These are phyloP conservation scores for Pythium rhizo-oryzae DNA, from an alignment of 352 stramenopile genomes.

Conservation along the genomic window DNA sequence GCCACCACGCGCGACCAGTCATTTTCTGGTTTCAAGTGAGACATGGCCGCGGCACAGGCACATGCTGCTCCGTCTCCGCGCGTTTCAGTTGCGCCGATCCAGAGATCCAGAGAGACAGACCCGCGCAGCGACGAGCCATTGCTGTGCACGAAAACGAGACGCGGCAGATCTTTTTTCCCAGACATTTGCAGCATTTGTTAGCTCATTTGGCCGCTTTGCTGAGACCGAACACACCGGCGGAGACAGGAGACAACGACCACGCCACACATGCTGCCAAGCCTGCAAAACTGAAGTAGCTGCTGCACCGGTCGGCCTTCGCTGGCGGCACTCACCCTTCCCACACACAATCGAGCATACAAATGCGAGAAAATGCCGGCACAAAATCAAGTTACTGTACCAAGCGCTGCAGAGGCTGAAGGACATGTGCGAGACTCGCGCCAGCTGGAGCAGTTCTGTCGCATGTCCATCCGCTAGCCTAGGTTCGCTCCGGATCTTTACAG, in stretches of 20 bases:
- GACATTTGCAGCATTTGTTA: neutral
- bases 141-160: neutral
- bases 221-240: no score
- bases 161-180: neutral
- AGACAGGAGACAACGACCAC: no score
- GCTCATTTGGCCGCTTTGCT: neutral
- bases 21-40: neutral
- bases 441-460: constrained; percentile 2
- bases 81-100: neutral
- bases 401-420: no score
- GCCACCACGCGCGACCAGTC: neutral
- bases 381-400: no score
- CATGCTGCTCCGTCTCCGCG: neutral
- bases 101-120: constrained; percentile 10
- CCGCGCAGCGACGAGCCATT: neutral
- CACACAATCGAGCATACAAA: no score
- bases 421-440: no score
- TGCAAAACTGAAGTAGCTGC: no score
- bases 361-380: no score
- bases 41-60: neutral
- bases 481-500: constrained; percentile 16
- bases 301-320: no score
- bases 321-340: no score
- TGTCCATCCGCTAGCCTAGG: constrained; percentile 3
- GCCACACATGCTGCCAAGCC: no score